Evolutionary conservation across 352 stramenopile species (phyloP), one percentile per base, ranked within the genome.

Genomic region (Blastocystis sp.): DNA sequence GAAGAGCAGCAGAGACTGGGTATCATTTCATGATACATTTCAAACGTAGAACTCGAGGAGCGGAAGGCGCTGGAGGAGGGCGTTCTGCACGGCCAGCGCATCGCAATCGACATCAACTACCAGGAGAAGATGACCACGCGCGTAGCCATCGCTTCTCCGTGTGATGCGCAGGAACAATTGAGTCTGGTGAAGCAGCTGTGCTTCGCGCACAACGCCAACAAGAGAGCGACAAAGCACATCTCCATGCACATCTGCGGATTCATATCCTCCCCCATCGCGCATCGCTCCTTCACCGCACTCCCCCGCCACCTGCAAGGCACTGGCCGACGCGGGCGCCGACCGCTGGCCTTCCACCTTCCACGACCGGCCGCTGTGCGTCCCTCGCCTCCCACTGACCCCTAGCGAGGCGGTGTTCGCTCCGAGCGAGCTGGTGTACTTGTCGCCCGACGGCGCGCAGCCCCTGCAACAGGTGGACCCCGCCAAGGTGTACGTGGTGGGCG

Each of bases 401-500:
- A 84, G 74, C 17, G 74, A 84, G 60, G 0, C 43, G 10, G 74
- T 84, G 5, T 84, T 84, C 43, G 38, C 74, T 38, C 19, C 52
- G 21, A 4, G 14, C 17, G 74, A 93, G 52, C 82, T 95, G 45
- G 86, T 96, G 7, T 95, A 95, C 69, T 79, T 96, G 21, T 95
- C 92, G 0, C 93, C 93, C 2, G 93, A 96, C 76, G 92, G 93
- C n/a, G 86, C 91, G 0, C 91, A 93, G 28, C 89, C 93, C 3
- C 90, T 96, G 0, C 60, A 89, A 0, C 62, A 89, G 2, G 52
- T 96, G 3, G 89, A 94, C 76, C 88, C 90, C 23, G 53, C 69
- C 9, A 89, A 77, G 7, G 91, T 95, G 21, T 95, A 96, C 89
- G 91, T 95, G 45, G 88, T 96, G 48, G 93, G 93, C 40, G 93